phyloP scores from a whole-genome alignment of 2,329 filamentous ascomycete genomes.

The Salinomyces thailandicus region DNA sequence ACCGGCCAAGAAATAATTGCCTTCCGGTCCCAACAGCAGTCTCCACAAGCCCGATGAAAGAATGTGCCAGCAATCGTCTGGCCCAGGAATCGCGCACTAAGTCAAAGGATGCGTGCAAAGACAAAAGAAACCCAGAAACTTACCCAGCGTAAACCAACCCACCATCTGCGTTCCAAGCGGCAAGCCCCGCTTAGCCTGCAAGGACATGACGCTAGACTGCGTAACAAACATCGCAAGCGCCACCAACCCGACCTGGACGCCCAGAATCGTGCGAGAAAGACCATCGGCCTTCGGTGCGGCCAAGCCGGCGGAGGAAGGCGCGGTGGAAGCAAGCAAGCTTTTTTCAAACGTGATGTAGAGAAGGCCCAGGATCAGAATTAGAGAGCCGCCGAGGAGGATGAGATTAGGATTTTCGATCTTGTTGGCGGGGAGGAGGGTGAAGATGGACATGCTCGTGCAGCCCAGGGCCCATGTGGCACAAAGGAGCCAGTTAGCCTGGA shows the following conservation, averaged over 20 bases:
- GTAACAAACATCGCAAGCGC: constrained; percentile 77
- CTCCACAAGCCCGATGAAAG: too few relatives aligned
- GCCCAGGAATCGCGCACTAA: too few relatives aligned
- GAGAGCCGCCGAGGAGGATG: constrained; percentile 62
- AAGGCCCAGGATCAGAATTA: constrained; percentile 69
- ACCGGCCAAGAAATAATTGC: too few relatives aligned
- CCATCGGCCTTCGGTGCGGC: constrained; percentile 26
- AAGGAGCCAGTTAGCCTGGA: constrained; percentile 54
- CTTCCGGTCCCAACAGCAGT: too few relatives aligned
- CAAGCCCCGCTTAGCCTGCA: constrained; percentile 76
- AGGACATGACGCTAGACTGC: constrained; percentile 67
- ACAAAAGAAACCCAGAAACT: constrained; percentile 7
- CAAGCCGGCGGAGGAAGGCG: constrained; percentile 22
- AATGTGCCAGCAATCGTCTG: too few relatives aligned
- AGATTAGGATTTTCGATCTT: constrained; percentile 68
- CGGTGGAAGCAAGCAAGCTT: constrained; percentile 38
- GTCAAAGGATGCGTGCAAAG: too few relatives aligned
- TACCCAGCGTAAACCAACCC: constrained; percentile 70
- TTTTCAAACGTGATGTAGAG: constrained; percentile 75
- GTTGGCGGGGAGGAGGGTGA: constrained; percentile 77
- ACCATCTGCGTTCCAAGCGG: constrained; percentile 80
- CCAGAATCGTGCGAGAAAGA: constrained; percentile 51
- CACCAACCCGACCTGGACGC: constrained; percentile 68
- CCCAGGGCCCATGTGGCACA: constrained; percentile 62
- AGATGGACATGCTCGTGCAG: constrained; percentile 75